Base-by-base conservation (phyloP, 2,329 filamentous ascomycete genomes). In the Mariannaea sp. region DNA sequence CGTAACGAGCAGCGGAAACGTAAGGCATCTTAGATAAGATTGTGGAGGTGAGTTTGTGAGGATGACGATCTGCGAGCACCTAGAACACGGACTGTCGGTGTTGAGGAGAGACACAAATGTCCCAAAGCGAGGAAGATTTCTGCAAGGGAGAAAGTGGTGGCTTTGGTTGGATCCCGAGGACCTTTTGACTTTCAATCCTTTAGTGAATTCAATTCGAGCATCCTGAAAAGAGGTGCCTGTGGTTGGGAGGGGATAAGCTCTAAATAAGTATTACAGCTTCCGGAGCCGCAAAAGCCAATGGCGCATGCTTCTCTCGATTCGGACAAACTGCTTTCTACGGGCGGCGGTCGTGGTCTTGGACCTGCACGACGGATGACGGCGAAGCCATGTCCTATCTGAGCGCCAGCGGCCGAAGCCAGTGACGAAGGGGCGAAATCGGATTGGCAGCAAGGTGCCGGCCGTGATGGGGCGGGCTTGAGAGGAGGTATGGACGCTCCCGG, bases 1-100 rank as follows among this genome's bases (percentile, higher is more conserved):
- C 89, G 72, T 92, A 93, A 70, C 87, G 85, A 66, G 89, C 89
- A 67, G 83, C 76, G 55, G 81, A 77, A 56, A 87, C 73, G 64
- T 73, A 71, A 60, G 83, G 74, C 82, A 86, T 86, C 40, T 36
- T 61, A 58, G 49, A 47, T 19, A 44, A 54, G 47, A 41, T 55
- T 50, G 57, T 62, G 48, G 45, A 22, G 53, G 48, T 40, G 35
- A 39, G n/a, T n/a, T 35, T 12, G 36, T 56, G 53, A 36, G 61
- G 53, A 32, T 50, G 29, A 43, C 54, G 53, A 49, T 56, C 39
- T 48, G 56, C 59, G 33, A 40, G 30, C 44, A 48, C 33, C 39
- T 44, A 40, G 8, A 41, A 8, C 43, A 44, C 47, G n/a, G n/a
- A n/a, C n/a, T n/a, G n/a, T n/a, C n/a, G 42, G 24, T 48, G 24